These are phyloP conservation scores for Nemania sp. DNA, from an alignment of 2,329 filamentous ascomycete species.

Conservation along the genomic window DNA sequence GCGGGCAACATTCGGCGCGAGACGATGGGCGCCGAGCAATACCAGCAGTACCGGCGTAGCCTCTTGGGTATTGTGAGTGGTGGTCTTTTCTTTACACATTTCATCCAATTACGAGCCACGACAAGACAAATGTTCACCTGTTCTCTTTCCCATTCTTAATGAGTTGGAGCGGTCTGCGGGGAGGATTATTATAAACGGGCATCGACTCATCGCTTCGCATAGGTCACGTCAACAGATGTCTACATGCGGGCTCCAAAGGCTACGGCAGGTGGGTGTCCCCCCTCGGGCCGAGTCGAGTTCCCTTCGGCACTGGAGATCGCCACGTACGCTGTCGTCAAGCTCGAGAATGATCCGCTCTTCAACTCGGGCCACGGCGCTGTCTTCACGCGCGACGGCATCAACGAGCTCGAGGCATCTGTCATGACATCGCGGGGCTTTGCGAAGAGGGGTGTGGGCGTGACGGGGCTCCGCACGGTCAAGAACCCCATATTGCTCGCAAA, in stretches of 20 bases:
- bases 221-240: constrained; percentile 51
- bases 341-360: constrained; percentile 83
- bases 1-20: constrained; percentile 69
- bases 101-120: too few relatives aligned
- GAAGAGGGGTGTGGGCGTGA: constrained; percentile 80
- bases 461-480: constrained; percentile 72
- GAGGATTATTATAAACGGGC: background rate
- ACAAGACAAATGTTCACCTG: too few relatives aligned
- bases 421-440: constrained; percentile 77
- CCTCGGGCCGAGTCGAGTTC: constrained; percentile 29
- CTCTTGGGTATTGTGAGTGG: constrained; percentile 63
- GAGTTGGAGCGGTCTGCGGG: too few relatives aligned
- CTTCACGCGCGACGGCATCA: constrained; percentile 80
- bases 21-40: constrained; percentile 62
- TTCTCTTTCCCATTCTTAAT: background rate
- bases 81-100: too few relatives aligned
- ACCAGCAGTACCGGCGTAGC: constrained; percentile 61
- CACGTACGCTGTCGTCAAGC: constrained; percentile 71
- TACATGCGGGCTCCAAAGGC: constrained; percentile 50
- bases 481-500: constrained; percentile 78
- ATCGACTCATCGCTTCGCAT: constrained; percentile 1
- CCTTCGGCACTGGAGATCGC: constrained; percentile 73
- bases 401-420: constrained; percentile 84
- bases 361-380: constrained; percentile 85
- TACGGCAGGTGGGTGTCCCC: constrained; percentile 9